Evolutionary conservation across 2,329 filamentous ascomycete genomes (phyloP), one percentile per base, ranked within the genome.

Genomic region (Teratosphaeria zuluensis): DNA sequence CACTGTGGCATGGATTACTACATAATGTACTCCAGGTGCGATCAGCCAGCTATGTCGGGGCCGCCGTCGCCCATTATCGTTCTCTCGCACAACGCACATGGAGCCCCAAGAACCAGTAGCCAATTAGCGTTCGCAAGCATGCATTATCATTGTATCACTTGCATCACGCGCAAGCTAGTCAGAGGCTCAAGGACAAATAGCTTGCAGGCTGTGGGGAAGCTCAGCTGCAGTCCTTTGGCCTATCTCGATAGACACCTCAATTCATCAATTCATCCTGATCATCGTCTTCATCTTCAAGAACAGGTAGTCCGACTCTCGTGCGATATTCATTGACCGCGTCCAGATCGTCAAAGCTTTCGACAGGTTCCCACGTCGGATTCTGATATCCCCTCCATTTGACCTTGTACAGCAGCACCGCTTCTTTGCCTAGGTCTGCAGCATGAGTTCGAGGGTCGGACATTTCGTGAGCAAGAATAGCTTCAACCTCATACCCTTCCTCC

Each of bases 331-430:
- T 51, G 9, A 73, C 57, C 8, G 69, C 60, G 11, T 55, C 61
- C 32, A 53, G 51, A 56, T 69, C 69, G 9, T 59, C 62, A 58
- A 73, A 72, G 55, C 68, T 71, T 5, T 63, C 59, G 14, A 57
- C 61, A 1, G 71, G 69, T 62, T 73, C 70, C 71, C 71, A 72
- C 0, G 69, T 71, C 12, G 59, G 56, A 12, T 68, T 66, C 6
- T 65, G 59, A 46, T 61, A 69, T 3, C 70, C 69, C 56, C 64
- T 66, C 70, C 70, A 72, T 56, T 71, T 71, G 30, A 70, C 69
- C 24, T 67, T 62, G 56, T 71, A 72, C 3, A 72, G 62, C 66
- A 69, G 66, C 1, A 68, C 63, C 16, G 65, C 64, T 28, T 63
- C 51, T 38, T 62, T 64, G 4, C 68, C 68, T 14, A 63, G 59